phyloP scores from a whole-genome alignment of 352 stramenopile species.

The Phytophthora lateralis region DNA sequence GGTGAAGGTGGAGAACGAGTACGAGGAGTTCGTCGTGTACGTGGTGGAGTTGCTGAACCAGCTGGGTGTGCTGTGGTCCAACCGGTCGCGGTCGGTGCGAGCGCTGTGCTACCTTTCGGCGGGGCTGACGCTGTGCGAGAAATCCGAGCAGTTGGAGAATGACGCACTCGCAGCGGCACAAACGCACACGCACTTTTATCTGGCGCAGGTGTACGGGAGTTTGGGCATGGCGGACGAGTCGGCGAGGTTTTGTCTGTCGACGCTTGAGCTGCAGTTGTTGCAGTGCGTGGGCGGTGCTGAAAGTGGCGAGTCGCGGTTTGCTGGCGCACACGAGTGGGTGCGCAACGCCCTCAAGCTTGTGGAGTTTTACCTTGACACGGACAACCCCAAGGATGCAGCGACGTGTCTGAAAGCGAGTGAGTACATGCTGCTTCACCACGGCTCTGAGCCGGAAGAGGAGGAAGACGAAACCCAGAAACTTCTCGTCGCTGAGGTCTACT shows the following conservation, averaged over 20 bases:
- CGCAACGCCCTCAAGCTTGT: conserved; percentile 61
- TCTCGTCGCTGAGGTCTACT: conserved; percentile 46
- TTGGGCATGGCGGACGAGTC: conserved; percentile 57
- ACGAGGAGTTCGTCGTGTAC: conserved; percentile 25
- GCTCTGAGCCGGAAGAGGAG: conserved; percentile 6
- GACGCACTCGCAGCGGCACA: conserved; percentile 24
- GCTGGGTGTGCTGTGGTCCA: conserved; percentile 72
- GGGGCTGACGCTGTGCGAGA: conserved; percentile 31
- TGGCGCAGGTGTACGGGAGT: conserved; percentile 70
- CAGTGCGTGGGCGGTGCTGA: conserved; percentile 11
- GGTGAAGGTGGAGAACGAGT: conserved; percentile 17
- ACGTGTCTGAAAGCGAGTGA: conserved; percentile 56
- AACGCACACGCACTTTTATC: conserved; percentile 70
- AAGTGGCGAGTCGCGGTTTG: conserved; percentile 13
- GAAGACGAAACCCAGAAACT: conserved; percentile 30
- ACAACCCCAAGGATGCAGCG: conserved; percentile 49
- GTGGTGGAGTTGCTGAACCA: conserved; percentile 61
- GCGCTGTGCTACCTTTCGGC: conserved; percentile 68
- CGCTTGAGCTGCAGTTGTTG: conserved; percentile 65
- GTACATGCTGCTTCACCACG: conserved; percentile 40
- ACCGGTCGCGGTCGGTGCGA: conserved; percentile 45
- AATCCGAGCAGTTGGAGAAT: conserved; percentile 8
- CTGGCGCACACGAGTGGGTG: conserved; percentile 55
- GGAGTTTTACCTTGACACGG: conserved; percentile 61
- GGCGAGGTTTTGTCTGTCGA: conserved; percentile 63